Base-by-base conservation (phyloP, 2,329 filamentous ascomycete genomes). In the Trichoderma oligosporum region DNA sequence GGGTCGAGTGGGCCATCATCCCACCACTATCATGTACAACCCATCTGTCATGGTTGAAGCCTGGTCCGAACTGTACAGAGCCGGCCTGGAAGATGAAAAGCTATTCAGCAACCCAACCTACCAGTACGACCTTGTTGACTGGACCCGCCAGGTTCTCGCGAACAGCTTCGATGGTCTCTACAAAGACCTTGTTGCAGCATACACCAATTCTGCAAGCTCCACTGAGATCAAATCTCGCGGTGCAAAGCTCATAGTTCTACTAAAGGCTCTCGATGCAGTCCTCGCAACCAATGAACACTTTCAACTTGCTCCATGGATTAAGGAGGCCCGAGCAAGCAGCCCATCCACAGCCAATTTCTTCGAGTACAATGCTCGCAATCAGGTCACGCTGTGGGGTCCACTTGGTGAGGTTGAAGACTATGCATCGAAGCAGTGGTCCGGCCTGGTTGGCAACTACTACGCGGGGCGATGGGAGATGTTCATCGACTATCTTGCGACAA, bases 321-420 rank as follows among this genome's bases (percentile, higher is more conserved):
- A 60, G 1, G 65, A 71, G 0, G 76, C 78, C 1, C 68, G 70
- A 61, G 70, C 67, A 7, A 66, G 65, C 48, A 46, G 60, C 6
- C 59, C 66, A 0, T 39, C 44, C 1, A n/a, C 58, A 1, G 62
- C 71, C 18, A 64, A 71, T 18, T 76, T 74, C 60, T 71, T 75
- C 39, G 71, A 74, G 55, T 77, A 76, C 64, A 71, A 78, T 44
- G 77, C 78, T 6, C 69, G 75, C 11, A 80, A 80, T 47, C 78
- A 80, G 58, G 68, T 81, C 57, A 80, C 78, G 5, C 68, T 77
- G 9, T 81, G 78, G 78, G 77, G 77, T 0, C 77, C 77, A 0
- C 64, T 62, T 1, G 76, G 75, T 12, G 67, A 80, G 62, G 77
- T 81, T 38, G 71, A 64, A 33, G 78, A 81, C 64, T 81, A 81